Base-by-base conservation (phyloP, 2,329 filamentous ascomycete genomes). In the Ramularia endophylla region DNA sequence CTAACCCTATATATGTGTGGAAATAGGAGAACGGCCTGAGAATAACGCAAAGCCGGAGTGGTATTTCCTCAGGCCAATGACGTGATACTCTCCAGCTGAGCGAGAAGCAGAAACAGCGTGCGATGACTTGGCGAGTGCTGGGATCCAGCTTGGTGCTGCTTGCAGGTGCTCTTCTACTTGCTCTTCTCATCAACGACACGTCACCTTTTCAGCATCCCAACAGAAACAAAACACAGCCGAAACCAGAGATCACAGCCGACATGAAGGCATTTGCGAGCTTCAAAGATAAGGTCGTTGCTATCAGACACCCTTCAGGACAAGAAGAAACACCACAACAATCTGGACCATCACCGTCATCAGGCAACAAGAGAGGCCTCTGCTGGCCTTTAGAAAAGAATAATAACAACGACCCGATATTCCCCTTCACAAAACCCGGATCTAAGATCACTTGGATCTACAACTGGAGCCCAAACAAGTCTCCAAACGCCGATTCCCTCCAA, bases 391-490 rank as follows among this genome's bases (percentile, higher is more conserved):
- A 58, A 13, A 59, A 60, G 41, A 22, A 47, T 27, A 61, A 61
- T 42, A 22, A 47, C 31, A 46, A 42, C 33, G 57, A 60, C 37
- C 50, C 49, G 30, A 46, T 60, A 32, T 48, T 48, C 45, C 38
- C 44, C 8, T 62, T 59, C 49, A 60, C 58, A 12, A 58, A 55
- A 46, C 58, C 58, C 13, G 56, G 55, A 18, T 55, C 51, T 27
- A 61, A 58, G 36, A 48, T 62, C 27, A 51, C 54, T n/a, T 62
- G 58, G 55, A 47, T 62, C 16, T 43, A 59, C 48, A 59, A 61
- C 41, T 62, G 59, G 58, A 59, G 56, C 3, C 57, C 58, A 19
- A 52, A 52, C 32, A 36, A 54, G 2, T 56, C 57, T 3, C 47
- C 49, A 2, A 44, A 46, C 43, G 41, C 46, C 19, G 42, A 31